phyloP scores from a whole-genome alignment of 2,329 filamentous ascomycete genomes.

The Colletotrichum sp. region DNA sequence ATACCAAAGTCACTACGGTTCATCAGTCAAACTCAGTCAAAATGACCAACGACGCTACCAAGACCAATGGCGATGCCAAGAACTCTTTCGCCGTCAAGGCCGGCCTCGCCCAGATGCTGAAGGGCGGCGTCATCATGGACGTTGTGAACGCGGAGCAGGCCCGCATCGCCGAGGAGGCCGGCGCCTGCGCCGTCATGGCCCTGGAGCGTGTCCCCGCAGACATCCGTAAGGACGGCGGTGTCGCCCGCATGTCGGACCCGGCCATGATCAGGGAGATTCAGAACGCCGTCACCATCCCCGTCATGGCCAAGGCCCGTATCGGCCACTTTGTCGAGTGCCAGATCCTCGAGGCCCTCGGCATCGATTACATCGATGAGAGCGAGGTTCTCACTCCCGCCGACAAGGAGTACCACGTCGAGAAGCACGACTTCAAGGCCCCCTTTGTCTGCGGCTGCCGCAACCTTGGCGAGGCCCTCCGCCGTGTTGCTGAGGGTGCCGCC shows the following conservation, averaged over 20 bases:
- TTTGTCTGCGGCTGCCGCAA: conserved; percentile 98
- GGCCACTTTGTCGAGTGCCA: conserved; percentile 98
- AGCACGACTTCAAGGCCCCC: conserved; percentile 80
- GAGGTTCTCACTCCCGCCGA: conserved; percentile 98
- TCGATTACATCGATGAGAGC: conserved; percentile 98
- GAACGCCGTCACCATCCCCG: conserved; percentile 91
- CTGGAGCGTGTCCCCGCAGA: conserved; percentile 97
- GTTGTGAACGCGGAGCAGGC: conserved; percentile 93
- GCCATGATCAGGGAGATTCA: conserved; percentile 96
- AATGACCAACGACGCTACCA: conserved; percentile 19
- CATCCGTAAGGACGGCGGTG: conserved; percentile 90
- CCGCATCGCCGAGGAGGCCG: conserved; percentile 95
- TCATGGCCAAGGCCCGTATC: conserved; percentile 99
- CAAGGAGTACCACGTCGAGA: conserved; percentile 88
- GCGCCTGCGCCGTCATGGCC: conserved; percentile 96
- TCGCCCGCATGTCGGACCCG: conserved; percentile 96
- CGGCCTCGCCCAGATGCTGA: conserved; percentile 95
- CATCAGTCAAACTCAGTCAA: background rate
- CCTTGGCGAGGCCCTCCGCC: conserved; percentile 88
- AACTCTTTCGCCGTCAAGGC: conserved; percentile 87
- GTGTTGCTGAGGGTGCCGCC: conserved; percentile 91
- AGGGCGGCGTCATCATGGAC: conserved; percentile 99
- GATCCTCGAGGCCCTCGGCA: conserved; percentile 92
- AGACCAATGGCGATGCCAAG: conserved; percentile 32
- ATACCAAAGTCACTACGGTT: background rate